Evolutionary conservation across 2,329 filamentous ascomycete species (phyloP).

Genomic region (Colletotrichum tanaceti): DNA sequence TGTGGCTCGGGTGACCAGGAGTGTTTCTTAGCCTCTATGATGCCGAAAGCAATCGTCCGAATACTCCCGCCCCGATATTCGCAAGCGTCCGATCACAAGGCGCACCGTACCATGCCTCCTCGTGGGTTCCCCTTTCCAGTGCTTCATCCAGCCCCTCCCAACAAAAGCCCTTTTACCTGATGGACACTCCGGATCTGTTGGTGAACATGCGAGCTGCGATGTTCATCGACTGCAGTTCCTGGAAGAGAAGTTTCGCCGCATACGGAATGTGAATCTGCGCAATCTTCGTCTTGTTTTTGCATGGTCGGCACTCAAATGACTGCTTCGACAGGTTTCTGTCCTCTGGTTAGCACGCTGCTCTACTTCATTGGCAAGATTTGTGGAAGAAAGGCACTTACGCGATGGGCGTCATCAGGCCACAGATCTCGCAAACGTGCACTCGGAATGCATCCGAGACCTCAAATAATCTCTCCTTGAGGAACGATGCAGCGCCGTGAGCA

Average conservation of each 20-base stretch:
- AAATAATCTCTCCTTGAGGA: slow-evolving; percentile 96
- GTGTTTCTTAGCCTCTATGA: slow-evolving; percentile 23
- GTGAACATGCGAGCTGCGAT: slow-evolving; percentile 98
- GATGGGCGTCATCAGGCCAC: slow-evolving; percentile 98
- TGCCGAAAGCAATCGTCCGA: slow-evolving; percentile 24
- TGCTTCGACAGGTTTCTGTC: slow-evolving; percentile 90
- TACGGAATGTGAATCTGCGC: slow-evolving; percentile 98
- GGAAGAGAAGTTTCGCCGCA: slow-evolving; percentile 97
- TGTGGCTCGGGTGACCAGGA: slow-evolving; percentile 5
- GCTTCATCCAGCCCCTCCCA: background rate
- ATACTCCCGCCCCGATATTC: background rate
- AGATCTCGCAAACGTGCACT: slow-evolving; percentile 98
- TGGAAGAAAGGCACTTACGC: slow-evolving; percentile 74
- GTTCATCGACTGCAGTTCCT: slow-evolving; percentile 98
- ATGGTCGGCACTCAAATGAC: slow-evolving; percentile 95
- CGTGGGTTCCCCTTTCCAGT: background rate
- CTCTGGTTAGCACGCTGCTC: slow-evolving; percentile 49
- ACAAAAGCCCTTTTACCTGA: slow-evolving; percentile 61
- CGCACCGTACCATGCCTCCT: background rate
- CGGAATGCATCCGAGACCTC: slow-evolving; percentile 98
- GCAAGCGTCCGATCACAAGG: background rate
- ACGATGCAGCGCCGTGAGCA: slow-evolving; percentile 96
- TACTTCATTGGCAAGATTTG: background rate
- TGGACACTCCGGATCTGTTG: slow-evolving; percentile 79
- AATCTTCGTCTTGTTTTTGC: slow-evolving; percentile 99